These are phyloP conservation scores for Aspergillus sp. DNA, from an alignment of 2,329 filamentous ascomycete species.

Conservation along the genomic window DNA sequence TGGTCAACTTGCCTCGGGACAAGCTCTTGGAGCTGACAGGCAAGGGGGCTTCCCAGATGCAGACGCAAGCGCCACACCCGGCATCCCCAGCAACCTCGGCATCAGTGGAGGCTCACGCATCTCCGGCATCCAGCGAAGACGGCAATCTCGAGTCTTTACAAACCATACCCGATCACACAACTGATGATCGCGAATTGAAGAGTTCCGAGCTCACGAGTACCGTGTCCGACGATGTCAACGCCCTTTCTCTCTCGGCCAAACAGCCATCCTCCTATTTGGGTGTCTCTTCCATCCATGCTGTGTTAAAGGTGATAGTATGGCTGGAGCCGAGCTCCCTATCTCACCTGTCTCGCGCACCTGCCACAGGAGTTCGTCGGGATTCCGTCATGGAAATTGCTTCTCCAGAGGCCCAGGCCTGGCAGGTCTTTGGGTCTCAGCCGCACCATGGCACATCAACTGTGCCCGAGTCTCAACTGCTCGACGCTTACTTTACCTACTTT, in stretches of 20 bases:
- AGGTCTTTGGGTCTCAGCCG: conserved; percentile 23
- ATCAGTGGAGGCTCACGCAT: conserved; percentile 46
- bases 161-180: conserved; percentile 68
- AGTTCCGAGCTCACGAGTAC: conserved; percentile 59
- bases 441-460: conserved; percentile 50
- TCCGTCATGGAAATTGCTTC: conserved; percentile 24
- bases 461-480: conserved; percentile 68
- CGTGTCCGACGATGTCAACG: conserved; percentile 72
- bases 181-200: conserved; percentile 47
- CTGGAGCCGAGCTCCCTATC: conserved; percentile 55
- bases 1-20: conserved; percentile 58
- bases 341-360: conserved; percentile 49
- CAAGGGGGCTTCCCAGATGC: conserved; percentile 17
- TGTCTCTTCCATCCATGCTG: conserved; percentile 74
- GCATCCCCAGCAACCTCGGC: conserved; percentile 51
- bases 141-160: conserved; percentile 64
- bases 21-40: conserved; percentile 61
- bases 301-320: conserved; percentile 68
- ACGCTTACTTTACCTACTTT: conserved; percentile 74
- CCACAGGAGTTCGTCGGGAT: conserved; percentile 16
- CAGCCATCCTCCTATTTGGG: conserved; percentile 68
- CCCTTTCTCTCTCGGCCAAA: conserved; percentile 63
- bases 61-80: conserved; percentile 39
- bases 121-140: conserved; percentile 49
- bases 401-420: conserved; percentile 25